A percentile compares a stretch with the other conserved stretches of the same genome.
These are phyloP conservation scores for Lasiodiplodia sp. DNA, from an alignment of 2,329 filamentous ascomycete genomes.

Conservation along the genomic window DNA sequence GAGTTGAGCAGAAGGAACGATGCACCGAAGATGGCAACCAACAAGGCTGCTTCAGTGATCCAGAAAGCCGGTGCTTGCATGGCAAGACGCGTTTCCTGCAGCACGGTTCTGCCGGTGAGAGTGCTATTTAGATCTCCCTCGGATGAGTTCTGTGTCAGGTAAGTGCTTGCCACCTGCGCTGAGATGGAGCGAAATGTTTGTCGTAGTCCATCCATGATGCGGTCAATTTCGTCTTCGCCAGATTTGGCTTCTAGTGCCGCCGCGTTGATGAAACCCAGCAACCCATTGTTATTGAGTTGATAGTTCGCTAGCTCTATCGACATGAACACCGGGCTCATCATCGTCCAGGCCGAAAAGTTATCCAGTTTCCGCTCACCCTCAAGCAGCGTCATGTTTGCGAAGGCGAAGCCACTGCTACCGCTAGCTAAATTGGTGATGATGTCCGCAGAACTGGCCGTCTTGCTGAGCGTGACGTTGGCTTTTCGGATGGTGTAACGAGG, in stretches of 20 bases:
- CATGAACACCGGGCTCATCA: background rate
- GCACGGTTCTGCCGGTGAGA: background rate
- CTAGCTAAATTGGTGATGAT: background rate
- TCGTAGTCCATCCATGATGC: background rate
- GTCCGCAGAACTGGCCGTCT: background rate
- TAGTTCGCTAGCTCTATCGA: background rate
- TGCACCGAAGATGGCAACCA: background rate
- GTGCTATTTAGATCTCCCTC: background rate
- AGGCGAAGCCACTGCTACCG: background rate
- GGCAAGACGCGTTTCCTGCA: background rate
- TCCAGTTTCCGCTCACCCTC: background rate
- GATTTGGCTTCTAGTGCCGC: background rate
- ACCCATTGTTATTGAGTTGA: background rate
- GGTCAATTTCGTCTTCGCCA: background rate
- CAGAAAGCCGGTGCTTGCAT: constrained; percentile 5
- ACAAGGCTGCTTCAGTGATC: background rate
- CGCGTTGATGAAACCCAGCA: background rate
- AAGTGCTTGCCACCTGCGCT: background rate
- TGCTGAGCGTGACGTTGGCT: background rate
- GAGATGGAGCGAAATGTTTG: background rate
- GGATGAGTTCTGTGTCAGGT: background rate
- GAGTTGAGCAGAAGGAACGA: background rate
- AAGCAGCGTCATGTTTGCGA: background rate
- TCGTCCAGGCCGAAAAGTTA: background rate
- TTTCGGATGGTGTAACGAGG: background rate